Percentiles rank a stretch among this genome's conserved stretches.
These are phyloP conservation scores for Fistulinella prunicolor DNA, from an alignment of 768 basidiomycete species.

Conservation along the genomic window DNA sequence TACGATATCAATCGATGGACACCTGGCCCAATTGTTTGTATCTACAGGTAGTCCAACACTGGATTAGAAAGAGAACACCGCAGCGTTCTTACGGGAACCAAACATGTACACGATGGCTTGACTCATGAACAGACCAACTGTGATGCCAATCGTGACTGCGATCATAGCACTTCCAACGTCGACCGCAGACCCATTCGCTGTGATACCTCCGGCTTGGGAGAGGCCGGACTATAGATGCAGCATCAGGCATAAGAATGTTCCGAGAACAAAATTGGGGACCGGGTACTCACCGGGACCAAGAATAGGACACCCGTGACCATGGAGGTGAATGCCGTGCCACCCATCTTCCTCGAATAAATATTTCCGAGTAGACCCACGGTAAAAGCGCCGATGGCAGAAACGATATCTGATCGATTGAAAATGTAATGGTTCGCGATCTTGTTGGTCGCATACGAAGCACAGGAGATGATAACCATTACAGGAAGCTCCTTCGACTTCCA, in stretches of 20 bases:
- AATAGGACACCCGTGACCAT: slow-evolving; percentile 91
- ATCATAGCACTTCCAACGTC: slow-evolving; percentile 88
- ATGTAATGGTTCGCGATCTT: slow-evolving; percentile 83
- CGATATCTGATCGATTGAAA: slow-evolving; percentile 79
- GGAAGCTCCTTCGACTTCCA: slow-evolving; percentile 65
- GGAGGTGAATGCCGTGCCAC: slow-evolving; percentile 84
- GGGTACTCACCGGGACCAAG: slow-evolving; percentile 70
- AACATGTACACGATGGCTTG: slow-evolving; percentile 86
- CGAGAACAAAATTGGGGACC: neutral
- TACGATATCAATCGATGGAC: neutral
- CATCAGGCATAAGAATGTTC: neutral
- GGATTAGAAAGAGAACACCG: slow-evolving; percentile 74
- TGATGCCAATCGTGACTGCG: slow-evolving; percentile 87
- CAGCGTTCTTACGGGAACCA: slow-evolving; percentile 78
- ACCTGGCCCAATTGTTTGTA: neutral
- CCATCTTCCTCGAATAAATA: slow-evolving; percentile 75
- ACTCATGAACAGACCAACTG: slow-evolving; percentile 85
- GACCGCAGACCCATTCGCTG: slow-evolving; percentile 75
- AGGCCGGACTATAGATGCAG: slow-evolving; percentile 60
- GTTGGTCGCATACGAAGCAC: slow-evolving; percentile 74
- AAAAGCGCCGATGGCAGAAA: slow-evolving; percentile 83
- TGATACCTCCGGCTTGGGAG: slow-evolving; percentile 82
- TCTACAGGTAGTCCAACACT: slow-evolving; percentile 4
- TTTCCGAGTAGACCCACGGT: slow-evolving; percentile 78
- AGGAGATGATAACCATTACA: slow-evolving; percentile 85